Evolutionary conservation across 1,139 yeast species (phyloP), one percentile per base, ranked within the genome.

Genomic region (Sugiyamaella neomexicana): DNA sequence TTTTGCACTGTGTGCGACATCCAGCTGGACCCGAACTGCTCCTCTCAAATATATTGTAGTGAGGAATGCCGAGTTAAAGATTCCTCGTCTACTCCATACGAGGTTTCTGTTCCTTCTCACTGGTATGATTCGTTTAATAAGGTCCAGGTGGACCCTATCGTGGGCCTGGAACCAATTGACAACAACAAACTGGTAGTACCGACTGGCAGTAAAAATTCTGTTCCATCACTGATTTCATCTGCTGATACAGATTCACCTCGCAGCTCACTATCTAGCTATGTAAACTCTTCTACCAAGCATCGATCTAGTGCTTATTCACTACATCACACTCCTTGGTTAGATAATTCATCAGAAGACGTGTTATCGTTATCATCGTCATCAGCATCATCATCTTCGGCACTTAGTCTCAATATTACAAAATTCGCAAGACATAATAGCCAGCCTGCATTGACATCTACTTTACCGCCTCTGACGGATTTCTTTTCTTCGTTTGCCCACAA

Each of bases 1-100:
- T 68, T 59, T 60, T 68, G 72, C 64, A 61, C 68, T 15, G 71
- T 67, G 37, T 68, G 72, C 62, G 71, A 68, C 56, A 63, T 55
- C 48, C 68, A 67, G 54, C 58, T 68, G 20, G 63, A 58, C 43
- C 42, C 57, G 27, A 38, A 53, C 44, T 39, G 54, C 17, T 55
- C 50, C 47, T 49, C 60, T n/a, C 58, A 56, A 23, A 62, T 69
- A 39, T 69, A 69, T 61, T 69, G 72, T 63, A 68, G 72, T 5
- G 62, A 59, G 12, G 61, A 60, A 34, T 69, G 72, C 65, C 58
- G 62, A 36, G 53, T 50, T 17, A 54, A 59, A 44, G 71, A 68
- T 50, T 58, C 54, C 32, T 43, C 48, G 15, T 25, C 49, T 42
- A 34, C 36, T 23, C 34, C 57, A 31, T 37, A 40, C 23, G 44